Percentiles rank a stretch among this genome's conserved stretches.
phyloP scores from a whole-genome alignment of 352 stramenopile species.

The Phytopythium chamaehyphon region DNA sequence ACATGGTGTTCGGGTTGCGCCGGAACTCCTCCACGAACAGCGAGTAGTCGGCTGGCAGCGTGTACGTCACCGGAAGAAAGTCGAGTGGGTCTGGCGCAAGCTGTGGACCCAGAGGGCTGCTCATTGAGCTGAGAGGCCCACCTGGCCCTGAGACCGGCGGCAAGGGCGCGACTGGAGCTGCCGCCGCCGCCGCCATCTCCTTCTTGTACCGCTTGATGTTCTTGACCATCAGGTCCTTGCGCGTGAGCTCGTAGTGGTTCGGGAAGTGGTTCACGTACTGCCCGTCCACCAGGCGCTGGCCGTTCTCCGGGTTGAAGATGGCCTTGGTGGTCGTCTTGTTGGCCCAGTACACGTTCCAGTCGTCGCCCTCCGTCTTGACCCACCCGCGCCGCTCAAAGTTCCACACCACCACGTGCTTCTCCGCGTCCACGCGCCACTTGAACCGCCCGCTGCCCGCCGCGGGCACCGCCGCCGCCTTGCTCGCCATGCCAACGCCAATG shows the following conservation, averaged over 20 bases:
- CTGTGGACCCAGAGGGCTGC: too few species aligned
- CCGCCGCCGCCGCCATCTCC: constrained; percentile 29
- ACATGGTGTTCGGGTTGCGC: constrained; percentile 84
- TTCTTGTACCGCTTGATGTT: constrained; percentile 92
- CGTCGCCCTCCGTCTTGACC: constrained; percentile 75
- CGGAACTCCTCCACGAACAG: constrained; percentile 91
- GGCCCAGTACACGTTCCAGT: constrained; percentile 95
- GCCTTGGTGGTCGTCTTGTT: constrained; percentile 85
- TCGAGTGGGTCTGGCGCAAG: constrained; percentile 32
- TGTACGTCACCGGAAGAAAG: constrained; percentile 91
- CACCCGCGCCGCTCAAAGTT: constrained; percentile 85
- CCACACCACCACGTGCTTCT: constrained; percentile 82
- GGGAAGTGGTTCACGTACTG: constrained; percentile 87
- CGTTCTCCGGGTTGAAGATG: constrained; percentile 88
- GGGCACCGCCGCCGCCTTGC: not conserved
- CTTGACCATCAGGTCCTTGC: constrained; percentile 94
- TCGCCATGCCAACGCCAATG: not conserved
- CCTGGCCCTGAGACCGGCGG: not conserved
- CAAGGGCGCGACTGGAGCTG: constrained; percentile 3
- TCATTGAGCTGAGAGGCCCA: not conserved
- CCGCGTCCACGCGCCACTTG: constrained; percentile 60
- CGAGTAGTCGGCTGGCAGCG: constrained; percentile 90
- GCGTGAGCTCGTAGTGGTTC: constrained; percentile 91
- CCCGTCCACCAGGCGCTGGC: constrained; percentile 48
- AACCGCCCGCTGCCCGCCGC: constrained; percentile 24